These are phyloP conservation scores for Staphylotrichum tortipilum DNA, from an alignment of 495 filamentous ascomycete genomes.

Conservation along the genomic window DNA sequence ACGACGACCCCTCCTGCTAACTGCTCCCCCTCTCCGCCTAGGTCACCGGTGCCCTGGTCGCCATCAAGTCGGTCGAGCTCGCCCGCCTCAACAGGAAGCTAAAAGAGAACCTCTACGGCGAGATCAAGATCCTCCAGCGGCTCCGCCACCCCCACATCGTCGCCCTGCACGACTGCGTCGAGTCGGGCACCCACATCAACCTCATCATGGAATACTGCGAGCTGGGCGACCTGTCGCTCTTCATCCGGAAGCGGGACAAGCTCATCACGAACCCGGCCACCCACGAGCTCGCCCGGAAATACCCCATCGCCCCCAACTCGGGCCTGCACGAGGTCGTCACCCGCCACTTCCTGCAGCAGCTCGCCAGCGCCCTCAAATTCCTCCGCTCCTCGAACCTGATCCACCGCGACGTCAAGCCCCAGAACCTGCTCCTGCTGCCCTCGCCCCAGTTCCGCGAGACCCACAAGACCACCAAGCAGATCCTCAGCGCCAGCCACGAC, in stretches of 20 bases:
- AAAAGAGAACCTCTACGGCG: slow-evolving; percentile 87
- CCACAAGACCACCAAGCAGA: slow-evolving; percentile 34
- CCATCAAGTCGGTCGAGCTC: slow-evolving; percentile 92
- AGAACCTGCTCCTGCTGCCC: slow-evolving; percentile 87
- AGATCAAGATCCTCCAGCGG: slow-evolving; percentile 88
- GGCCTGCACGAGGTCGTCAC: slow-evolving; percentile 90
- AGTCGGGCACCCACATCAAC: slow-evolving; percentile 80
- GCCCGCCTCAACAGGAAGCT: slow-evolving; percentile 87
- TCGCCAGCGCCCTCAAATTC: slow-evolving; percentile 86
- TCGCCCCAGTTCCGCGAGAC: slow-evolving; percentile 53
- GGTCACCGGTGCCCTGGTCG: slow-evolving; percentile 62
- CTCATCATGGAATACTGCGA: slow-evolving; percentile 98
- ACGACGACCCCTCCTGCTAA: neutral
- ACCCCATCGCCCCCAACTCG: slow-evolving; percentile 69
- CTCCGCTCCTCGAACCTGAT: slow-evolving; percentile 76
- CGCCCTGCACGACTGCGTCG: slow-evolving; percentile 84
- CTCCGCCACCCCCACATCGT: slow-evolving; percentile 96
- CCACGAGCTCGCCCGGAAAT: slow-evolving; percentile 78
- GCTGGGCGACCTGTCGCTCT: slow-evolving; percentile 81
- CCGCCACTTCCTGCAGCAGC: slow-evolving; percentile 92
- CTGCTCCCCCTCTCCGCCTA: slow-evolving; percentile 52
- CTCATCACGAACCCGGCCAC: slow-evolving; percentile 67
- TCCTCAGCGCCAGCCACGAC: slow-evolving; percentile 58
- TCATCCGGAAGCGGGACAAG: slow-evolving; percentile 86
- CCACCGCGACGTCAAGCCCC: slow-evolving; percentile 95